Evolutionary conservation across 495 filamentous ascomycete species (phyloP), one percentile per base, ranked within the genome.

Genomic region (Trichoderma asperelloides): DNA sequence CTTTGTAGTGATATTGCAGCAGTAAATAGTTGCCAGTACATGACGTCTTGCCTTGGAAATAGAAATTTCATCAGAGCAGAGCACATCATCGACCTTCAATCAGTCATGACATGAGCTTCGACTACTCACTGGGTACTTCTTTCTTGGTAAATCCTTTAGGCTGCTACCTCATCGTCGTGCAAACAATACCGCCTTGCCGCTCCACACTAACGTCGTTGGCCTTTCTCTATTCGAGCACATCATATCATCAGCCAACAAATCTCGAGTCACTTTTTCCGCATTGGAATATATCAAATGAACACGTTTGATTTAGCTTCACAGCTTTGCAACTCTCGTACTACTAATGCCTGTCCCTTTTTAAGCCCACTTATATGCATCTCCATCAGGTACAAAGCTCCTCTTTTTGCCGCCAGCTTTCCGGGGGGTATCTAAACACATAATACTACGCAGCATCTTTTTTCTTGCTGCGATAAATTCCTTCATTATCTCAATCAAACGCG

Each of bases 371-470:
- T 60, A 60, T 28, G 13, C 16, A 16, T 21, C 28, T 60, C 27
- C 55, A 18, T 60, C 55, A 60, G 30, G 25, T 30, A 60, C 55
- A 60, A 13, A 60, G 11, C 27, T 60, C 55, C 27, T 21, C 28
- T 60, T 60, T 60, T 15, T 28, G 55, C 55, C 55, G n/a, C 55
- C 55, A 60, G 13, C 33, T 37, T 37, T 37, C 27, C 55, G 27
- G 5, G 55, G 55, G 55, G 55, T 60, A 60, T 60, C 55, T 60
- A 60, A 60, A 25, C 55, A 60, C 55, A 60, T 30, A 60, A 60
- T 60, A 60, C 55, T 16, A 7, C 25, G 27, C 25, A 60, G 13
- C 55, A 12, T 60, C 55, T 60, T 13, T 60, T 25, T 25, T 2
- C 5, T 7, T 30, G 55, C 55, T 25, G 23, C 55, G 11, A 13